A percentile compares a stretch with the other conserved stretches of the same genome.
These are phyloP conservation scores for Arthrobotrys sphaeroides DNA, from an alignment of 2,329 filamentous ascomycete species.

Conservation along the genomic window DNA sequence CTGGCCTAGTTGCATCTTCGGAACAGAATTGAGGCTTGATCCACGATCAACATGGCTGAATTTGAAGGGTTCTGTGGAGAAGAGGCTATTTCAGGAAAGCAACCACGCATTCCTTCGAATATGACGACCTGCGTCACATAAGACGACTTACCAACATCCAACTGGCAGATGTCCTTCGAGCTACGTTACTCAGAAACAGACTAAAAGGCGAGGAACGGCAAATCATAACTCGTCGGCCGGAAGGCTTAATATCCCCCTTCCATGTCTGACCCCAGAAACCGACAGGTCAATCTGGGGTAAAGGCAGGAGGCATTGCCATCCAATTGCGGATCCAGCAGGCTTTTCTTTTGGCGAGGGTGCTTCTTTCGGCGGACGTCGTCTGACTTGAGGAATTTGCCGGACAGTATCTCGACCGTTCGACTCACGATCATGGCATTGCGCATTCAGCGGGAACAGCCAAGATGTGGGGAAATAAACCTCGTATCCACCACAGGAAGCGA, in stretches of 20 bases:
- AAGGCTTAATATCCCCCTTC: neutral
- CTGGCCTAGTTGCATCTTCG: slow-evolving; percentile 32
- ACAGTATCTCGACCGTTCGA: slow-evolving; percentile 7
- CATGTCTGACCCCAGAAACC: slow-evolving; percentile 25
- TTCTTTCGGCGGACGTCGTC: slow-evolving; percentile 38
- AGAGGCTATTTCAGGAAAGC: slow-evolving; percentile 24
- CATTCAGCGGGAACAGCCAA: slow-evolving; percentile 44
- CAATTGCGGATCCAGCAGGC: slow-evolving; percentile 34
- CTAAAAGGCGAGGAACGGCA: slow-evolving; percentile 9
- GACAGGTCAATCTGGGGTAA: slow-evolving; percentile 43
- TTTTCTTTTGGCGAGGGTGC: slow-evolving; percentile 10
- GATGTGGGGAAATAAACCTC: slow-evolving; percentile 47
- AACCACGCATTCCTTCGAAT: slow-evolving; percentile 7
- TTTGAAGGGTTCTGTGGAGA: slow-evolving; percentile 22
- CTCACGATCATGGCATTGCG: slow-evolving; percentile 25
- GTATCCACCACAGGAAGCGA: slow-evolving; percentile 43
- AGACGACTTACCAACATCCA: slow-evolving; percentile 11
- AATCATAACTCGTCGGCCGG: slow-evolving; percentile 1
- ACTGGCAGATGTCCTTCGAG: slow-evolving; percentile 32
- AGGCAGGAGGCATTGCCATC: slow-evolving; percentile 18
- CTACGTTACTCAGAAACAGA: slow-evolving; percentile 36
- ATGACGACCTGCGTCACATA: slow-evolving; percentile 45
- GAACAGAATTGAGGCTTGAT: slow-evolving; percentile 40
- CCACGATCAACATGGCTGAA: slow-evolving; percentile 26
- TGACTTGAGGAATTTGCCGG: slow-evolving; percentile 48